phyloP scores from a whole-genome alignment of 441 rosid species.

The Syzygium syzygioides region DNA sequence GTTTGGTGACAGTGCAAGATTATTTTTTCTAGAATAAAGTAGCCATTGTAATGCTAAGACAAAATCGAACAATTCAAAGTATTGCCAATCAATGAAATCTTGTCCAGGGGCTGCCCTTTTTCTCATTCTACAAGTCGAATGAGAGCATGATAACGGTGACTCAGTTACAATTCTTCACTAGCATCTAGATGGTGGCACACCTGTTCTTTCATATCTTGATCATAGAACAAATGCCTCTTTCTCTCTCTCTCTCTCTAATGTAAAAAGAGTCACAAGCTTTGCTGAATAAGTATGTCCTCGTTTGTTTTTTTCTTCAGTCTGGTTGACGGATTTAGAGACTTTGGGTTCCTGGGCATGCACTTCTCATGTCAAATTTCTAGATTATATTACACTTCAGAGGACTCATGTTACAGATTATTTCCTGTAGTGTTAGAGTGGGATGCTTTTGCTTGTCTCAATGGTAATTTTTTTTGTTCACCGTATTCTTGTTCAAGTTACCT shows the following conservation, averaged over 20 bases:
- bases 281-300: background rate
- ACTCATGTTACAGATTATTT: background rate
- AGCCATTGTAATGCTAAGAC: background rate
- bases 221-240: background rate
- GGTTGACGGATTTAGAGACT: background rate
- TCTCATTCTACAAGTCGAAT: background rate
- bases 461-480: background rate
- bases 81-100: background rate
- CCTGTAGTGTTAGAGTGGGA: background rate
- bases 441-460: background rate
- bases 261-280: background rate
- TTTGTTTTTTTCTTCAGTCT: background rate
- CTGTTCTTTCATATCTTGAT: background rate
- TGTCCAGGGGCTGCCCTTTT: background rate
- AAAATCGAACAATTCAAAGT: background rate
- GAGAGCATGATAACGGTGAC: background rate
- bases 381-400: background rate
- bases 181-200: background rate
- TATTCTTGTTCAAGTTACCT: background rate
- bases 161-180: background rate
- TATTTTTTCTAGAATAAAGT: background rate
- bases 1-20: background rate
- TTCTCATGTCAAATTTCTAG: background rate
- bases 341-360: background rate
- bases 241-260: background rate